Evolutionary conservation across 805 yeast species (phyloP).

Genomic region (Suhomyces prunicola): DNA sequence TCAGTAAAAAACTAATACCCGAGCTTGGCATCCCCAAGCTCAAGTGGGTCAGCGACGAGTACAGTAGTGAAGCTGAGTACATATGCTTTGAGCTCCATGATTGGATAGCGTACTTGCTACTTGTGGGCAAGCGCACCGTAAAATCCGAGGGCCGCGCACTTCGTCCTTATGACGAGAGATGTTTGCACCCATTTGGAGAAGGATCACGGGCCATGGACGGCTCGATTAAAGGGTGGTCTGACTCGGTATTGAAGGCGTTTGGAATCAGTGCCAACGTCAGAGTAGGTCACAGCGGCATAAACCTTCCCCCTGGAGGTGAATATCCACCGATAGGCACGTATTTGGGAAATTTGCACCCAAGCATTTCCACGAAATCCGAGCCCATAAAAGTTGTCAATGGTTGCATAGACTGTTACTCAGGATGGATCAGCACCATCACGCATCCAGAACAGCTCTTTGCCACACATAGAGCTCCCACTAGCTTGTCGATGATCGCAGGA

Average conservation of each 20-base stretch:
- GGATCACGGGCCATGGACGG: slow-evolving; percentile 48
- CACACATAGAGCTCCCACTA: not conserved
- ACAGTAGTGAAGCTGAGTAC: slow-evolving; percentile 12
- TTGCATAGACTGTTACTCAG: slow-evolving; percentile 59
- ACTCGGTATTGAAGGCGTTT: slow-evolving; percentile 17
- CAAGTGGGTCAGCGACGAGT: slow-evolving; percentile 31
- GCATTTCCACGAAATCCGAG: not conserved
- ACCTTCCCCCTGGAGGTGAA: slow-evolving; percentile 3
- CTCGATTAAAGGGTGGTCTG: slow-evolving; percentile 53
- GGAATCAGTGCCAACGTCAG: slow-evolving; percentile 18
- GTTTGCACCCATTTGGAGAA: not conserved
- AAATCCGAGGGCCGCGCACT: not conserved
- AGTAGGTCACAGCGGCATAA: slow-evolving; percentile 28
- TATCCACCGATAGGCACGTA: slow-evolving; percentile 19
- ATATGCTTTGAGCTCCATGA: slow-evolving; percentile 53
- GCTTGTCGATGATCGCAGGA: slow-evolving; percentile 54
- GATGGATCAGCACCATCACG: slow-evolving; percentile 42
- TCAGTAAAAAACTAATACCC: slow-evolving; percentile 28
- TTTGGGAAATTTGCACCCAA: slow-evolving; percentile 6
- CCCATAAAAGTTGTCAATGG: slow-evolving; percentile 38
- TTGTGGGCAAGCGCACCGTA: slow-evolving; percentile 21
- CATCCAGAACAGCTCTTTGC: slow-evolving; percentile 16
- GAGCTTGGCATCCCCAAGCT: slow-evolving; percentile 61
- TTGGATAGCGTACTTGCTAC: slow-evolving; percentile 35
- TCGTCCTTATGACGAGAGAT: not conserved